phyloP scores from a whole-genome alignment of 148 eudicot species.

The Suaeda aralocaspica region DNA sequence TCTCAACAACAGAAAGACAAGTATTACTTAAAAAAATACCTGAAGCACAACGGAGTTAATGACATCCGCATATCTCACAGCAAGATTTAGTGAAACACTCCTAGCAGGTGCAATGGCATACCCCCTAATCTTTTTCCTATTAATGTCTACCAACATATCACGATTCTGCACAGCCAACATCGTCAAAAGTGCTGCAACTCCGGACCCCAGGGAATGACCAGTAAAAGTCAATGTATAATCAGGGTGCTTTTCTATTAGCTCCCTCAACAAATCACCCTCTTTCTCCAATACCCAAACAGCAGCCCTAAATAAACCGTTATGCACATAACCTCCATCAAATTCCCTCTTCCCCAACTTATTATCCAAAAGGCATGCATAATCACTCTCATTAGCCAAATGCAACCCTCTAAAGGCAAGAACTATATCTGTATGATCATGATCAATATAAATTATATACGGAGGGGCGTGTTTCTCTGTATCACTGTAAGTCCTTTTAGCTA shows the following conservation, averaged over 20 bases:
- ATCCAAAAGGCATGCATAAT: conserved; percentile 79
- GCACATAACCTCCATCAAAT: conserved; percentile 96
- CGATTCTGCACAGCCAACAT: conserved; percentile 69
- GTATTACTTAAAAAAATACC: conserved; percentile 36
- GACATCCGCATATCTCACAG: conserved; percentile 94
- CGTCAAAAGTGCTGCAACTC: conserved; percentile 80
- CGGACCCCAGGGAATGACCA: conserved; percentile 97
- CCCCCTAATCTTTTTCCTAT: conserved; percentile 75
- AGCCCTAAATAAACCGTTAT: conserved; percentile 77
- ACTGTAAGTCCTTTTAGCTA: conserved; percentile 50
- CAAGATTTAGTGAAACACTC: conserved; percentile 92
- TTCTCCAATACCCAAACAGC: conserved; percentile 72
- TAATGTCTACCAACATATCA: conserved; percentile 58
- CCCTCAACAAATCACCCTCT: conserved; percentile 64
- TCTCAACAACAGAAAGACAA: not conserved
- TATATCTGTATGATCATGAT: conserved; percentile 72
- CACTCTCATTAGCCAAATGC: conserved; percentile 79
- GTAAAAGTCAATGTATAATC: conserved; percentile 71
- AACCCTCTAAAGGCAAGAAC: conserved; percentile 88
- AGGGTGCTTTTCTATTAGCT: conserved; percentile 56
- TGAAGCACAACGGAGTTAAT: conserved; percentile 91
- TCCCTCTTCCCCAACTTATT: conserved; percentile 81
- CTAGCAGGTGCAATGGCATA: conserved; percentile 96
- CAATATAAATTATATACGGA: conserved; percentile 75
- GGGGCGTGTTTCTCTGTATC: conserved; percentile 65